Evolutionary conservation across 2,329 filamentous ascomycete species (phyloP).

Genomic region (Ceratocystis papillata): DNA sequence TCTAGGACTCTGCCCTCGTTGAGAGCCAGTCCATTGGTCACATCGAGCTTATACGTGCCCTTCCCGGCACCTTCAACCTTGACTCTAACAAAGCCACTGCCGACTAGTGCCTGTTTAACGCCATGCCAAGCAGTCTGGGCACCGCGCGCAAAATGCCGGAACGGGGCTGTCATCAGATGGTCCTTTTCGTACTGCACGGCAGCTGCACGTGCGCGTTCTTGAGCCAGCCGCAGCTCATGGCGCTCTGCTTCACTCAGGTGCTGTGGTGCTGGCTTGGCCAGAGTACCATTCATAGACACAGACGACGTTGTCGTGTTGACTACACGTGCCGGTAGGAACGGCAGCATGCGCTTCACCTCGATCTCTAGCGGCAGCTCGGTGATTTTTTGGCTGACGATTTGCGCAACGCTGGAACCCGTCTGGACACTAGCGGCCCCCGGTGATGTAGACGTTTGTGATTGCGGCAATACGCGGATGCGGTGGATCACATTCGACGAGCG

Average conservation of each 20-base stretch:
- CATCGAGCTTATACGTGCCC: conserved; percentile 46
- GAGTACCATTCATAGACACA: conserved; percentile 32
- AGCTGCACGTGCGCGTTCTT: conserved; percentile 33
- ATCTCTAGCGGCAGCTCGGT: conserved; percentile 42
- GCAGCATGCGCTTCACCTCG: conserved; percentile 40
- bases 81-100: conserved; percentile 47
- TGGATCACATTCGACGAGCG: conserved; percentile 49
- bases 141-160: conserved; percentile 40
- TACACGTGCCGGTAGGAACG: conserved; percentile 38
- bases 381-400: conserved; percentile 25
- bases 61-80: conserved; percentile 33
- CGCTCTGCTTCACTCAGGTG: conserved; percentile 33
- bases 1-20: conserved; percentile 50
- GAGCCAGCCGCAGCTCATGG: conserved; percentile 30
- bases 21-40: conserved; percentile 46
- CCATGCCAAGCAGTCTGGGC: conserved; percentile 36
- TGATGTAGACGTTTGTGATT: conserved; percentile 25
- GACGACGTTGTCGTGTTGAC: conserved; percentile 32
- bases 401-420: conserved; percentile 24
- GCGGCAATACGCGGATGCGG: conserved; percentile 45
- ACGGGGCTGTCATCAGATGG: conserved; percentile 48
- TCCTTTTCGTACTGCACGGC: conserved; percentile 43
- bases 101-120: conserved; percentile 42
- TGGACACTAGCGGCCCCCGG: conserved; percentile 13
- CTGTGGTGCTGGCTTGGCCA: conserved; percentile 33